A percentile compares a stretch with the other conserved stretches of the same genome.
Evolutionary conservation across 1,284 basidiomycete genomes (phyloP).

Genomic region (Tilletiopsis washingtonensis): DNA sequence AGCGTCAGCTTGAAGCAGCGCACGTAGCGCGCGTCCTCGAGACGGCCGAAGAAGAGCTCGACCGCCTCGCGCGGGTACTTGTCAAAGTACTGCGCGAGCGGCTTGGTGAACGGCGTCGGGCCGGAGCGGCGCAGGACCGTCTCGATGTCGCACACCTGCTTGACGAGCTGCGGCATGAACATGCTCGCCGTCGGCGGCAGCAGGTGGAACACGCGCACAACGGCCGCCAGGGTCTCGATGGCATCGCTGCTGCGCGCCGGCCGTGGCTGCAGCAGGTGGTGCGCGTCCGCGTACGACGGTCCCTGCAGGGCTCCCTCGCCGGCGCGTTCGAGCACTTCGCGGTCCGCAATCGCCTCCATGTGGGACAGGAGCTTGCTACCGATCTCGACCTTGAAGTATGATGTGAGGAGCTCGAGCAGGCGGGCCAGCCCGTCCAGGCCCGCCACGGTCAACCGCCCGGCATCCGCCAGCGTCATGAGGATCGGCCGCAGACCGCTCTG

Average conservation of each 20-base stretch:
- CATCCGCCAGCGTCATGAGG: slow-evolving; percentile 94
- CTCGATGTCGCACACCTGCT: slow-evolving; percentile 87
- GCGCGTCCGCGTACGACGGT: slow-evolving; percentile 14
- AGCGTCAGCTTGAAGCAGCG: slow-evolving; percentile 35
- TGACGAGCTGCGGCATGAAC: slow-evolving; percentile 79
- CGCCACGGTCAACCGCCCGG: slow-evolving; percentile 85
- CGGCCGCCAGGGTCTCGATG: slow-evolving; percentile 82
- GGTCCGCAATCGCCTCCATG: slow-evolving; percentile 41
- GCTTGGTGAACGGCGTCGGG: slow-evolving; percentile 86
- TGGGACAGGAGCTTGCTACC: slow-evolving; percentile 95
- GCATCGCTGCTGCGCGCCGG: slow-evolving; percentile 81
- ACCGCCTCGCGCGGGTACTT: slow-evolving; percentile 79
- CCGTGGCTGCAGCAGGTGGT: slow-evolving; percentile 50
- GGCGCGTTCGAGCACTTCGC: slow-evolving; percentile 32
- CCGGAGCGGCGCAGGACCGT: slow-evolving; percentile 80
- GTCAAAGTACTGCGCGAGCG: slow-evolving; percentile 82
- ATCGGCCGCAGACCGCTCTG: slow-evolving; percentile 94
- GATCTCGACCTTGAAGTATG: slow-evolving; percentile 99
- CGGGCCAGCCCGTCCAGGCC: slow-evolving; percentile 87
- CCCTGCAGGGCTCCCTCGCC: slow-evolving; percentile 29
- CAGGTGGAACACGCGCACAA: slow-evolving; percentile 95
- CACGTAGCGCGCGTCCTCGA: slow-evolving; percentile 53
- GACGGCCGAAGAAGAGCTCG: slow-evolving; percentile 71
- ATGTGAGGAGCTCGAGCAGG: slow-evolving; percentile 87
- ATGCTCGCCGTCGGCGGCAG: slow-evolving; percentile 77